phyloP scores from a whole-genome alignment of 176 grass and related monocot species.

The Rhynchospora breviuscula region DNA sequence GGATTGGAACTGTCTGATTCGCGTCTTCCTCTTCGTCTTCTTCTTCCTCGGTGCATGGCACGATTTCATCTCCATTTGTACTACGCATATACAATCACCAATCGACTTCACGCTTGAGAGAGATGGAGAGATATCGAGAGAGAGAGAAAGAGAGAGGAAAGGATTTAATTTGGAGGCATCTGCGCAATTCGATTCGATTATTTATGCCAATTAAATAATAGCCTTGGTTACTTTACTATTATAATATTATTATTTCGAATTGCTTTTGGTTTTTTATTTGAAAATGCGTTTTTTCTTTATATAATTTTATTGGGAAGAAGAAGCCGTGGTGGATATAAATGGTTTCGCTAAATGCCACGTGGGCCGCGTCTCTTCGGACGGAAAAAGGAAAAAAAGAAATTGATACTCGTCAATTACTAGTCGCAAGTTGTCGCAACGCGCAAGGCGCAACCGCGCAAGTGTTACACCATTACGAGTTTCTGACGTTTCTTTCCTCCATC shows the following conservation, averaged over 20 bases:
- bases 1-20: neutral
- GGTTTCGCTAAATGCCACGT: neutral
- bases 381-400: neutral
- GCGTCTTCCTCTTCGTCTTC: neutral
- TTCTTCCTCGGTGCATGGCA: neutral
- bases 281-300: neutral
- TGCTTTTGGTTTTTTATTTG: neutral
- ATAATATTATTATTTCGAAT: no score
- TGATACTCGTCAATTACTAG: neutral
- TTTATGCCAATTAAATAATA: neutral
- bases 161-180: neutral
- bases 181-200: neutral
- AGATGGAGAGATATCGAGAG: neutral
- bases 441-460: no score
- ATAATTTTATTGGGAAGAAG: neutral
- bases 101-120: neutral
- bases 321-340: neutral
- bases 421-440: neutral
- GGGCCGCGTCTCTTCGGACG: neutral
- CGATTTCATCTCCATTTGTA: constrained; percentile 16
- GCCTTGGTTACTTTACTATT: neutral
- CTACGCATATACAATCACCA: constrained; percentile 15
- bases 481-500: neutral
- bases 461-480: neutral
- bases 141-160: neutral